Evolutionary conservation across 805 yeast species (phyloP), one percentile per base, ranked within the genome.

Genomic region (Sugiyamaella smithiae): DNA sequence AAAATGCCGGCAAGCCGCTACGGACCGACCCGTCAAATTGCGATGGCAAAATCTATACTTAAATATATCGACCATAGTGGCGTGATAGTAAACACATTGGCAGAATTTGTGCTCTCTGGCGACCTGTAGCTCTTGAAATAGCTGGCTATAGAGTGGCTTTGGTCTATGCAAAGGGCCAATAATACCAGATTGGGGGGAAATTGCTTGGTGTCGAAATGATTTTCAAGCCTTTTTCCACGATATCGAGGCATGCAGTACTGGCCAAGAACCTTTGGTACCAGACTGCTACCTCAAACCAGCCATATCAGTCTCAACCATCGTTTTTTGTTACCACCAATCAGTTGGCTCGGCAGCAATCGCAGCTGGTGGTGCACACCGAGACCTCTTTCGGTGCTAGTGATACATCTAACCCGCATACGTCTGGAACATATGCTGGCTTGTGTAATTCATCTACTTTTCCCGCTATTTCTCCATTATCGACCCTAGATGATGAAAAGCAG

Each of bases 241-340:
- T 69, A 33, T 63, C 70, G 22, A 59, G 71, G 43, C 67, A 68
- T 31, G 66, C 72, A 7, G 57, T 65, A 46, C 63, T 70, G 44
- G 72, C 74, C 31, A 65, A 69, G 53, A 65, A 61, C 48, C 53
- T 69, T 33, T 68, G 68, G 50, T 22, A 32, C 28, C 48, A 45
- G 61, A 60, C 67, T 20, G 51, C 69, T 12, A 54, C 67, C 23
- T 19, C 44, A 17, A 50, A 52, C 46, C 50, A 46, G 7, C 53
- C 46, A 11, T 47, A 52, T 45, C 52, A 46, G 11, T 51, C 63
- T 11, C 62, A 66, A 53, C 66, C 72, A 47, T 57, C 67, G 24
- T 70, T 70, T 54, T 70, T 71, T 48, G 65, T 65, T 29, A 62
- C 74, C 17, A 69, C 73, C 5, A 67, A 64, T 24, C 71, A 68